Conservation (phyloP, 2,329 filamentous ascomycete genomes). For the Exophiala alcalophila region DNA sequence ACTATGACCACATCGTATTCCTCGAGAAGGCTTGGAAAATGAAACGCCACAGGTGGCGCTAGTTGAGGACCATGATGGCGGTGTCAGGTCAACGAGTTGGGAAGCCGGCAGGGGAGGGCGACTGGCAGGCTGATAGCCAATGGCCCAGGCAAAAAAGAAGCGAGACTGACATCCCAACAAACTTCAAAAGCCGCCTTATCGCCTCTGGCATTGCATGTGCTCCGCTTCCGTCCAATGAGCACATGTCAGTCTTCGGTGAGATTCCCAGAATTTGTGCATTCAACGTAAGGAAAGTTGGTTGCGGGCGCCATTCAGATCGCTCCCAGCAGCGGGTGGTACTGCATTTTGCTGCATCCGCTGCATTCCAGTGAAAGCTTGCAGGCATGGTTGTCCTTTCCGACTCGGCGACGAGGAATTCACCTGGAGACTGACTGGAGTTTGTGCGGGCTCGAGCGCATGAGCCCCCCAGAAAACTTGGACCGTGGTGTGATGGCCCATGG, state of each 20-base stretch:
- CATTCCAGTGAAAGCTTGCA: not conserved
- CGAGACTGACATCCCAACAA: slow-evolving; percentile 2
- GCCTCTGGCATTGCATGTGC: slow-evolving; percentile 9
- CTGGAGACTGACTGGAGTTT: not conserved
- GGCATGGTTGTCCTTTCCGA: not conserved
- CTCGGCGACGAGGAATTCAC: slow-evolving; percentile 4
- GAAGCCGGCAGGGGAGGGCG: too few species aligned
- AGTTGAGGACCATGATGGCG: too few species aligned
- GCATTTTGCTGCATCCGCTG: slow-evolving; percentile 2
- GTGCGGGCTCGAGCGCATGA: not conserved
- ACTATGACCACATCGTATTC: too few species aligned
- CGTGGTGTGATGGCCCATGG: too few species aligned
- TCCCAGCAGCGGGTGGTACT: too few species aligned
- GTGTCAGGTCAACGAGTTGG: too few species aligned
- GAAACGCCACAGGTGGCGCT: too few species aligned
- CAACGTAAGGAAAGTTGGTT: slow-evolving; percentile 1
- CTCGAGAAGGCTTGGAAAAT: too few species aligned
- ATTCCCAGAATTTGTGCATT: slow-evolving; percentile 4
- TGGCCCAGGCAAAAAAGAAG: too few species aligned
- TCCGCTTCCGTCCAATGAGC: slow-evolving; percentile 7
- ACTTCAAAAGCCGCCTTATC: not conserved
- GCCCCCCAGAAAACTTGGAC: slow-evolving; percentile 1
- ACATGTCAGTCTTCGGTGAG: slow-evolving; percentile 5
- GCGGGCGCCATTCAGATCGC: slow-evolving; percentile 11
- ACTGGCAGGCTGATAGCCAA: too few species aligned